phyloP scores from a whole-genome alignment of 1,284 basidiomycete genomes.

The Ceratorhiza oryzae-sativae region DNA sequence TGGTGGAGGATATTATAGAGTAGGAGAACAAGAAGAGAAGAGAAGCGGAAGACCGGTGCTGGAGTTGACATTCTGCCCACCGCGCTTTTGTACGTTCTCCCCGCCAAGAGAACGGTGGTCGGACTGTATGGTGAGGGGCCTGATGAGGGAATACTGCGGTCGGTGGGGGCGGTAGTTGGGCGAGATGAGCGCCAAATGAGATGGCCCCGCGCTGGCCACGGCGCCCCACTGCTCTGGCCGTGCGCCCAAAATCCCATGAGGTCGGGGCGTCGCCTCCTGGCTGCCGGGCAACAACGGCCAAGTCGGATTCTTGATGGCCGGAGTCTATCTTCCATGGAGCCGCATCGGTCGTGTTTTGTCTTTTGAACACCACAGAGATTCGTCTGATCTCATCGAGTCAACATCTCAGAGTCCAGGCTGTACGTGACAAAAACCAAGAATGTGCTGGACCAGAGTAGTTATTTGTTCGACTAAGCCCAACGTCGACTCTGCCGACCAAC shows the following conservation, averaged over 20 bases:
- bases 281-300: not conserved
- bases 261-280: not conserved
- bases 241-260: not conserved
- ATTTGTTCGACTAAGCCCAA: too few relatives aligned
- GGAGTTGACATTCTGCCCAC: not conserved
- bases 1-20: not conserved
- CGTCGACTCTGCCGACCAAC: too few relatives aligned
- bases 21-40: not conserved
- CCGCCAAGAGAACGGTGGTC: not conserved
- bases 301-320: not conserved
- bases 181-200: not conserved
- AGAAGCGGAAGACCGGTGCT: not conserved
- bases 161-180: slow-evolving; percentile 10
- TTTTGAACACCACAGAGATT: too few relatives aligned
- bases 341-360: too few relatives aligned
- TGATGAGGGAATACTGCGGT: slow-evolving; percentile 25
- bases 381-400: too few relatives aligned
- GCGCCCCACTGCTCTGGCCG: not conserved
- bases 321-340: not conserved
- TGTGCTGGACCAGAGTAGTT: slow-evolving; percentile 49
- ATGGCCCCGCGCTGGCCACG: not conserved
- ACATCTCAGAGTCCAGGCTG: too few relatives aligned
- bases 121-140: not conserved
- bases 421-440: too few relatives aligned
- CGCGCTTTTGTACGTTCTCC: not conserved